Conservation (phyloP, 2,329 filamentous ascomycete genomes). For the Botrytis pseudocinerea region DNA sequence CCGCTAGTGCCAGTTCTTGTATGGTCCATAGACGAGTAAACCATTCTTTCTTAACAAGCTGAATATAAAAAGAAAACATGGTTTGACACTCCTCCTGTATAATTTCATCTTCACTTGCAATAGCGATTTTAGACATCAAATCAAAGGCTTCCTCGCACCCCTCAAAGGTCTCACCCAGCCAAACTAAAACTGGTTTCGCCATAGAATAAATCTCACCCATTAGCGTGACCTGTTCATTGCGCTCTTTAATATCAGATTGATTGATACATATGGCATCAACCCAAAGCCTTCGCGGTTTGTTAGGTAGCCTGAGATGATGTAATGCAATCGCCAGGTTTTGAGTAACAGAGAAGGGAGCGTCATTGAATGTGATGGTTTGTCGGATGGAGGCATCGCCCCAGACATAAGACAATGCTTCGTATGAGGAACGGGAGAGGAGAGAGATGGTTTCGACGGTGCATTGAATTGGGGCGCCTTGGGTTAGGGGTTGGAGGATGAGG, state of each 20-base stretch:
- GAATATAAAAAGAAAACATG: neutral
- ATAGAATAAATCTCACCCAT: conserved; percentile 32
- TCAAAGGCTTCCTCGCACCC: neutral
- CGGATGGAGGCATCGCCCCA: conserved; percentile 14
- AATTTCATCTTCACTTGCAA: neutral
- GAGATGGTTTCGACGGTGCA: conserved; percentile 14
- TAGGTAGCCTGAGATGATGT: conserved; percentile 1
- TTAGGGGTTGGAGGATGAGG: neutral
- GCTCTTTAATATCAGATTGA: conserved; percentile 27
- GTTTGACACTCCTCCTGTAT: neutral
- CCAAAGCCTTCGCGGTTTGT: conserved; percentile 16
- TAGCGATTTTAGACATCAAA: neutral
- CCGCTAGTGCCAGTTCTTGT: conserved; percentile 16
- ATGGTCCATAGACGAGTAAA: conserved; percentile 27
- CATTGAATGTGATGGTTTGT: conserved; percentile 15
- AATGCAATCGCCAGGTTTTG: conserved; percentile 22
- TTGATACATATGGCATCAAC: conserved; percentile 31
- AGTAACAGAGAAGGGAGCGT: conserved; percentile 9
- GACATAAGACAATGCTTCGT: conserved; percentile 26
- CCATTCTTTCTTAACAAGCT: conserved; percentile 15
- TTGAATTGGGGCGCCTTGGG: neutral
- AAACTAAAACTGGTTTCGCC: conserved; percentile 21
- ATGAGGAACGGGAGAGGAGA: conserved; percentile 12
- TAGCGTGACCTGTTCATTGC: conserved; percentile 27
- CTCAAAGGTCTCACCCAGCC: conserved; percentile 15